phyloP scores from a whole-genome alignment of 2,329 filamentous ascomycete species.

The Claviceps pusilla region DNA sequence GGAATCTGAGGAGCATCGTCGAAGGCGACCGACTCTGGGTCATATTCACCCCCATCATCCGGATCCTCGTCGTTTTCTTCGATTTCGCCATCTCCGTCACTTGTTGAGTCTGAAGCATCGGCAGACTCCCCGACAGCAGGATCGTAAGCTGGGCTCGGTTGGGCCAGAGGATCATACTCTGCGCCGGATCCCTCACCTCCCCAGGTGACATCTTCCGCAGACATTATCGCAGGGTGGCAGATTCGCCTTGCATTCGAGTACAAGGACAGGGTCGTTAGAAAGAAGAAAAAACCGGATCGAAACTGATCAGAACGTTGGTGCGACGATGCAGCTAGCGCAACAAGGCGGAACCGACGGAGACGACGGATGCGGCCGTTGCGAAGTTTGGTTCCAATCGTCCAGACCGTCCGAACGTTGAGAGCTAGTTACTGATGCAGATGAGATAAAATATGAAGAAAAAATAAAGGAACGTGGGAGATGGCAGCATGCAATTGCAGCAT shows the following conservation, averaged over 20 bases:
- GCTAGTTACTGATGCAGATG: neutral
- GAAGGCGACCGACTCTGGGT: constrained; percentile 39
- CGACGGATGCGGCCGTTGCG: neutral
- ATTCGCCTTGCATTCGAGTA: neutral
- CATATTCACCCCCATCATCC: constrained; percentile 43
- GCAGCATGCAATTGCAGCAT: neutral
- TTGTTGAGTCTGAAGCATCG: constrained; percentile 30
- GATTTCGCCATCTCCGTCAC: constrained; percentile 33
- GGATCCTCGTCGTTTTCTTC: constrained; percentile 35
- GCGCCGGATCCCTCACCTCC: constrained; percentile 38
- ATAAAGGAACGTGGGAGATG: neutral
- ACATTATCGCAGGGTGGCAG: constrained; percentile 14
- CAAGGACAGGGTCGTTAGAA: neutral
- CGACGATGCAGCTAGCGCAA: neutral
- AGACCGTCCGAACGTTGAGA: neutral
- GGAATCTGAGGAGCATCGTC: constrained; percentile 24
- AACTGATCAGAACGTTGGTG: neutral
- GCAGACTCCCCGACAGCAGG: constrained; percentile 38
- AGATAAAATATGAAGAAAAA: neutral
- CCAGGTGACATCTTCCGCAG: constrained; percentile 31
- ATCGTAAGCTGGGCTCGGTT: constrained; percentile 35
- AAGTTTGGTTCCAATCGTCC: neutral
- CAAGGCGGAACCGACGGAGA: neutral
- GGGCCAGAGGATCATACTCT: constrained; percentile 40
- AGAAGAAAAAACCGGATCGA: neutral